Evolutionary conservation across 2,329 filamentous ascomycete species (phyloP).

Genomic region (Hypoxylon sp.): DNA sequence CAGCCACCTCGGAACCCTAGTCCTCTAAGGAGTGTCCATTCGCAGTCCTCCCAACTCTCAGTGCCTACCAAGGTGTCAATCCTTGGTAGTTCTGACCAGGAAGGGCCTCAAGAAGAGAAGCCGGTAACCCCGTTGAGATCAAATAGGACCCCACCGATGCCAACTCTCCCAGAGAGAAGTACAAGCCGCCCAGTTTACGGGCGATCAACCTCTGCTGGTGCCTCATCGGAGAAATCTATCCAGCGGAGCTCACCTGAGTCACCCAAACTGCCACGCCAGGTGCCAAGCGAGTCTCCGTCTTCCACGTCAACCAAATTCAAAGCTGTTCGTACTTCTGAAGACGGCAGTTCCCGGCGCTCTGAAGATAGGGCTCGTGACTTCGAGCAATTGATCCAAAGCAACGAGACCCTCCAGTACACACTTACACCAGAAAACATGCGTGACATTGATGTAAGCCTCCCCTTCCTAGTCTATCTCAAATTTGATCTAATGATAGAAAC

Average conservation of each 20-base stretch:
- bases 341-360: slow-evolving; percentile 63
- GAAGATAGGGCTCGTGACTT: slow-evolving; percentile 78
- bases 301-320: slow-evolving; percentile 67
- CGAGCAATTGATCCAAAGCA: slow-evolving; percentile 85
- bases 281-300: slow-evolving; percentile 66
- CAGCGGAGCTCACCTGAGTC: slow-evolving; percentile 51
- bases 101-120: slow-evolving; percentile 44
- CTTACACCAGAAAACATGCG: slow-evolving; percentile 85
- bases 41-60: slow-evolving; percentile 37
- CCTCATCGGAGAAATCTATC: slow-evolving; percentile 29
- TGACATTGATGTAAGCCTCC: slow-evolving; percentile 75
- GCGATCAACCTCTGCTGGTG: slow-evolving; percentile 35
- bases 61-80: slow-evolving; percentile 47
- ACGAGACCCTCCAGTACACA: slow-evolving; percentile 86
- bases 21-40: slow-evolving; percentile 40
- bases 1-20: slow-evolving; percentile 46
- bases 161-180: slow-evolving; percentile 53
- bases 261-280: slow-evolving; percentile 54
- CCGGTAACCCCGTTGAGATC: slow-evolving; percentile 47
- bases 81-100: slow-evolving; percentile 31
- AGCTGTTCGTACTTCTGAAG: slow-evolving; percentile 71
- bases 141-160: slow-evolving; percentile 49
- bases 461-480: slow-evolving; percentile 10
- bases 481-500: slow-evolving; percentile 47
- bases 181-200: slow-evolving; percentile 47